Conservation (phyloP, 805 yeast genomes). For the Wickerhamiella sorbophila region DNA sequence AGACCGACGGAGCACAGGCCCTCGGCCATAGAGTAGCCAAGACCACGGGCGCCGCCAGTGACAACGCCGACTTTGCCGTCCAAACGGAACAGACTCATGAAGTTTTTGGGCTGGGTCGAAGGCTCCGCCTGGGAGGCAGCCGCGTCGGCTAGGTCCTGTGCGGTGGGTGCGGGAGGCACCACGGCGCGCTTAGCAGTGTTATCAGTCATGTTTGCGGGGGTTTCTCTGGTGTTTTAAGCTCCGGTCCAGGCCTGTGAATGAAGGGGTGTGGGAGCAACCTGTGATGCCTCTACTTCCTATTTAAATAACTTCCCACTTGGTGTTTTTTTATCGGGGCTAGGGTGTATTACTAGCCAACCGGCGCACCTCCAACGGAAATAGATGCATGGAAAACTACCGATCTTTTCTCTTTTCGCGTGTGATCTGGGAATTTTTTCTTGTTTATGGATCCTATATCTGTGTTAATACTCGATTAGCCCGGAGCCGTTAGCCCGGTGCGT, state of each 20-base stretch:
- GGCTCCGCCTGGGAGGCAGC: conserved; percentile 23
- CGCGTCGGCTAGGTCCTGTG: conserved; percentile 28
- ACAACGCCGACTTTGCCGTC: conserved; percentile 50
- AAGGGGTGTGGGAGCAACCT: not conserved
- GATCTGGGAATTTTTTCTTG: no score
- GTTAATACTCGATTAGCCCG: no score
- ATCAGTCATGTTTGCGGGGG: conserved; percentile 5
- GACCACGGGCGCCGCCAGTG: conserved; percentile 59
- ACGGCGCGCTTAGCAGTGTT: conserved; percentile 24
- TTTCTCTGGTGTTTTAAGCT: not conserved
- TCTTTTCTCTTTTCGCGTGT: no score
- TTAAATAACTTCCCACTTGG: no score
- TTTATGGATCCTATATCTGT: no score
- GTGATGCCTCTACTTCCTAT: no score
- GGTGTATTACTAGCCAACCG: no score
- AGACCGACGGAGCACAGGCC: conserved; percentile 42
- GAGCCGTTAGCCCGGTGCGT: no score
- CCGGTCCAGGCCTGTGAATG: not conserved
- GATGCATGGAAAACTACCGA: no score
- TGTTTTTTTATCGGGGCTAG: not conserved
- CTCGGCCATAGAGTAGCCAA: conserved; percentile 46
- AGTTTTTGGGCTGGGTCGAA: conserved; percentile 26
- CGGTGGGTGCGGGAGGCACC: conserved; percentile 29
- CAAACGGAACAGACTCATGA: conserved; percentile 33
- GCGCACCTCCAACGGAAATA: no score